These are phyloP conservation scores for Wallacemonas sp. DNA, from an alignment of 208 protist genomes.

Conservation along the genomic window DNA sequence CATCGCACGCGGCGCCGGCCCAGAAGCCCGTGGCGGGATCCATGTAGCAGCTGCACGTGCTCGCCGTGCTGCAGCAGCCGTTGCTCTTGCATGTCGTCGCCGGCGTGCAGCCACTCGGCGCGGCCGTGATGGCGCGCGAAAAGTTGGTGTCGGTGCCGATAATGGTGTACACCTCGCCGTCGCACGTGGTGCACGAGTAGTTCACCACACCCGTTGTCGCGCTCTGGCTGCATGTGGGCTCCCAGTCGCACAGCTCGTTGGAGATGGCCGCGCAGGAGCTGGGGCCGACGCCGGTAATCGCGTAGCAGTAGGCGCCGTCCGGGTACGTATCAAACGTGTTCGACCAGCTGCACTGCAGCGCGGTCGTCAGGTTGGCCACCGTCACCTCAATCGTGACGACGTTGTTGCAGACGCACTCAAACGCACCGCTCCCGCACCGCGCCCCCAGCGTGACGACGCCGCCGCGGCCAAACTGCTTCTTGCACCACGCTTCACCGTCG, in stretches of 20 bases:
- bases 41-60: constrained; percentile 46
- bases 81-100: constrained; percentile 47
- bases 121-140: constrained; percentile 19
- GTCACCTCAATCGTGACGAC: constrained; percentile 17
- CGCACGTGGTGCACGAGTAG: constrained; percentile 61
- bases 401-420: constrained; percentile 54
- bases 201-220: constrained; percentile 24
- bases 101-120: constrained; percentile 21
- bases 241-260: constrained; percentile 34
- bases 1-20: constrained; percentile 30
- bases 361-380: constrained; percentile 4
- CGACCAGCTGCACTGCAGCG: constrained; percentile 47
- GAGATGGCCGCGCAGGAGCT: constrained; percentile 32
- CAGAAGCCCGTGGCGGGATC: constrained; percentile 50
- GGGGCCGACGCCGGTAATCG: constrained; percentile 56
- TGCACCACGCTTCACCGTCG: constrained; percentile 37
- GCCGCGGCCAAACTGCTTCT: constrained; percentile 28
- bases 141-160: constrained; percentile 12
- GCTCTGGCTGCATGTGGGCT: constrained; percentile 16
- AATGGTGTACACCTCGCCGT: constrained; percentile 55
- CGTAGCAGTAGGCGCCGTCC: constrained; percentile 53
- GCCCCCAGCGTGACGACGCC: constrained; percentile 33
- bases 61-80: constrained; percentile 52
- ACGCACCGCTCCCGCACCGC: constrained; percentile 17
- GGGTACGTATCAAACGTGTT: constrained; percentile 42